Percentiles rank a stretch among this genome's conserved stretches.
These are phyloP conservation scores for Umbelopsis ramanniana DNA, from an alignment of 192 early-diverging fungal species.

Conservation along the genomic window DNA sequence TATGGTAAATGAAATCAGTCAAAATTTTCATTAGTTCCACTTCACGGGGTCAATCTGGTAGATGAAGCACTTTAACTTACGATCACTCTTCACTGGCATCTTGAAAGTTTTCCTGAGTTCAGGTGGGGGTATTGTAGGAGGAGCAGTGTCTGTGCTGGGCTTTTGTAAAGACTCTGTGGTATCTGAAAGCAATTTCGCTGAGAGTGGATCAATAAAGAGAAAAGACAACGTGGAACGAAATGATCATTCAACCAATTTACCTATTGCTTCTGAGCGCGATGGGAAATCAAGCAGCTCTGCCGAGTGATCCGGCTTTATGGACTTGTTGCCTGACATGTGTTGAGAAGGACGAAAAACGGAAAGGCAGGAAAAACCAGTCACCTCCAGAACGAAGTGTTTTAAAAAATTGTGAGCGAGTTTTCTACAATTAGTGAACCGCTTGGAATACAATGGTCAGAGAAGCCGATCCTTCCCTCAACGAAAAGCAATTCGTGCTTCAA, in stretches of 20 bases:
- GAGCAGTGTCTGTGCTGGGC: not conserved
- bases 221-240: not conserved
- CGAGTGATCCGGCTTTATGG: conserved; percentile 13
- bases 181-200: conserved; percentile 9
- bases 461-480: conserved; percentile 52
- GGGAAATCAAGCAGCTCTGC: conserved; percentile 22
- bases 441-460: conserved; percentile 46
- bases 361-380: conserved; percentile 12
- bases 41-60: too few species aligned
- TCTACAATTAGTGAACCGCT: not conserved
- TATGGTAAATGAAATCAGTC: conserved; percentile 33
- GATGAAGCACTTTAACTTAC: conserved; percentile 8
- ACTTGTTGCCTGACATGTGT: conserved; percentile 1
- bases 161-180: conserved; percentile 1
- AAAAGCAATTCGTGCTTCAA: conserved; percentile 74
- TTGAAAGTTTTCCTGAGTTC: conserved; percentile 50
- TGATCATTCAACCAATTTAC: conserved; percentile 5
- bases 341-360: not conserved
- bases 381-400: not conserved
- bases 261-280: conserved; percentile 24
- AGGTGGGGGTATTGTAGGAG: conserved; percentile 36
- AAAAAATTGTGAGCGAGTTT: conserved; percentile 14
- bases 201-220: not conserved
- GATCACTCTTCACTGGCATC: conserved; percentile 41
- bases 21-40: not conserved